A percentile compares a stretch with the other conserved stretches of the same genome.
phyloP scores from a whole-genome alignment of 257 asterid species.

The Ehretia macrophylla region DNA sequence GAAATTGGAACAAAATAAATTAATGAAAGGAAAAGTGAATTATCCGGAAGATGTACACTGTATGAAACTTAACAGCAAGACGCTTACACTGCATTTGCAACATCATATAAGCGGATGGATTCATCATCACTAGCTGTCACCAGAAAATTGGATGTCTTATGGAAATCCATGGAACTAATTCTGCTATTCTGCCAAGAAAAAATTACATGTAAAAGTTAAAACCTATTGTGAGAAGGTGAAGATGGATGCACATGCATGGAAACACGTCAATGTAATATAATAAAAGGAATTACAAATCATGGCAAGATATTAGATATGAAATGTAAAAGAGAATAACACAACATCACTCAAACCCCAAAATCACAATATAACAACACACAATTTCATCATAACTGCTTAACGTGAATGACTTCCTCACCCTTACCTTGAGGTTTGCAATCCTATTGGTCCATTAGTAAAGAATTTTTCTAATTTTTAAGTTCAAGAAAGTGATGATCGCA shows the following conservation, averaged over 20 bases:
- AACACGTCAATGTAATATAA: background rate
- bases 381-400: no score
- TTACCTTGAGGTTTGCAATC: no score
- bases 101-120: slow-evolving; percentile 89
- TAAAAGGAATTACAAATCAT: no score
- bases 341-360: no score
- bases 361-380: no score
- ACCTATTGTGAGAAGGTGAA: background rate
- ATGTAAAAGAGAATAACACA: no score
- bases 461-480: no score
- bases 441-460: no score
- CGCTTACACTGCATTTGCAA: slow-evolving; percentile 76
- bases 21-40: slow-evolving; percentile 7
- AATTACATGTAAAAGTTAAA: slow-evolving; percentile 15
- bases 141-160: slow-evolving; percentile 69
- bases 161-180: slow-evolving; percentile 98
- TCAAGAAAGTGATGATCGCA: no score
- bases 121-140: slow-evolving; percentile 98
- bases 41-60: background rate
- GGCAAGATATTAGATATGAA: background rate
- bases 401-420: no score
- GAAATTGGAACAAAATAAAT: no score
- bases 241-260: background rate
- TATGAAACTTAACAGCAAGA: slow-evolving; percentile 12
- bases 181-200: slow-evolving; percentile 71